phyloP scores from a whole-genome alignment of 2,329 filamentous ascomycete genomes.

The Tolypocladium album region DNA sequence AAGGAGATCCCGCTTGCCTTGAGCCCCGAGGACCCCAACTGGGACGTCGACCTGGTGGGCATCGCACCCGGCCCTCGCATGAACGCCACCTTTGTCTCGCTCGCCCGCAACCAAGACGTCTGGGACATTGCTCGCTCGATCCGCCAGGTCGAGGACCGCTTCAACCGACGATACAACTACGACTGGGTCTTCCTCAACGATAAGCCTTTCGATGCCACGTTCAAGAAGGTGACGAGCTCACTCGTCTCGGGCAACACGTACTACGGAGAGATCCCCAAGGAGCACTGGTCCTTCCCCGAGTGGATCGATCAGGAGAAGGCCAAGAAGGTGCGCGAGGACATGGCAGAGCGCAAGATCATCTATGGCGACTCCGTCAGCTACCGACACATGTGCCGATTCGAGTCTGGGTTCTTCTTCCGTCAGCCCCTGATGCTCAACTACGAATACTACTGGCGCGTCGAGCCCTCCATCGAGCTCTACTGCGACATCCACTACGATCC shows the following conservation, averaged over 20 bases:
- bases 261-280: constrained; percentile 79
- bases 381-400: constrained; percentile 98
- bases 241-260: constrained; percentile 88
- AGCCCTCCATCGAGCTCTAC: constrained; percentile 92
- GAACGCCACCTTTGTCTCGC: constrained; percentile 95
- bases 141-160: constrained; percentile 92
- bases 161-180: constrained; percentile 94
- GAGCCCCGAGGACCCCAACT: constrained; percentile 40
- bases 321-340: constrained; percentile 81
- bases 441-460: constrained; percentile 99
- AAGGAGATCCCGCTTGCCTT: constrained; percentile 38
- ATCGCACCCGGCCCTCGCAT: constrained; percentile 61
- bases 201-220: constrained; percentile 81
- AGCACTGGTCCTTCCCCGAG: constrained; percentile 96
- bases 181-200: constrained; percentile 99
- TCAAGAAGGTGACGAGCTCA: constrained; percentile 83
- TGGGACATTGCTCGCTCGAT: constrained; percentile 98
- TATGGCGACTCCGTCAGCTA: constrained; percentile 97
- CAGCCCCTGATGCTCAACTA: constrained; percentile 90
- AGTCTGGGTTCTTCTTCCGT: constrained; percentile 98
- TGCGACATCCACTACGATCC: constrained; percentile 94
- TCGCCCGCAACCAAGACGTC: constrained; percentile 84
- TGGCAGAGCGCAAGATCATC: constrained; percentile 91
- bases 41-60: constrained; percentile 37
- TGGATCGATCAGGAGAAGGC: constrained; percentile 96